These are phyloP conservation scores for Hypoxylon trugodes DNA, from an alignment of 495 filamentous ascomycete genomes.

Conservation along the genomic window DNA sequence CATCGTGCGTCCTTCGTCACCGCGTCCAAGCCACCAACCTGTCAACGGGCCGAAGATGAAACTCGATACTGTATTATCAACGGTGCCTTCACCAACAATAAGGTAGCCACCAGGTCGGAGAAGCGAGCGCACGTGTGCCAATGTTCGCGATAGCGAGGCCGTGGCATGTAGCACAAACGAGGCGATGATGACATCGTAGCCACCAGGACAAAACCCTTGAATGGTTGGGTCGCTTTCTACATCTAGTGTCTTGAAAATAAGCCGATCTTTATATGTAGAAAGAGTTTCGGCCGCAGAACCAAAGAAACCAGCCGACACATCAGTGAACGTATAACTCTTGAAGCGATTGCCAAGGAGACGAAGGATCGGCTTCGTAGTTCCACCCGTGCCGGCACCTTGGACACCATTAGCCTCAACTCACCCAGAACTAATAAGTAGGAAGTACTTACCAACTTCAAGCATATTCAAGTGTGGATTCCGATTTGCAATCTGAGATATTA, in stretches of 20 bases:
- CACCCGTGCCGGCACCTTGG: conserved; percentile 58
- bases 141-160: neutral
- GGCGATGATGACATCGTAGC: neutral
- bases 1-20: too few species aligned
- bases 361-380: conserved; percentile 45
- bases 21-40: too few species aligned
- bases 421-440: too few species aligned
- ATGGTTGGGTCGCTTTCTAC: neutral
- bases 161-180: neutral
- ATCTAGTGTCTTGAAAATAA: neutral
- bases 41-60: too few species aligned
- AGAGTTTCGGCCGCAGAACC: conserved; percentile 20
- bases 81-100: too few species aligned
- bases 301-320: conserved; percentile 51
- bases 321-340: conserved; percentile 57
- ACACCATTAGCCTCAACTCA: too few species aligned
- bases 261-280: neutral
- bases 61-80: too few species aligned
- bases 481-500: neutral
- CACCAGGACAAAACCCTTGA: neutral
- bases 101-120: neutral
- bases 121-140: neutral
- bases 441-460: too few species aligned
- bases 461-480: conserved; percentile 34
- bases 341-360: neutral